Base-by-base conservation (phyloP, 202 grass and related monocot genomes). In the Panicum virgatum region DNA sequence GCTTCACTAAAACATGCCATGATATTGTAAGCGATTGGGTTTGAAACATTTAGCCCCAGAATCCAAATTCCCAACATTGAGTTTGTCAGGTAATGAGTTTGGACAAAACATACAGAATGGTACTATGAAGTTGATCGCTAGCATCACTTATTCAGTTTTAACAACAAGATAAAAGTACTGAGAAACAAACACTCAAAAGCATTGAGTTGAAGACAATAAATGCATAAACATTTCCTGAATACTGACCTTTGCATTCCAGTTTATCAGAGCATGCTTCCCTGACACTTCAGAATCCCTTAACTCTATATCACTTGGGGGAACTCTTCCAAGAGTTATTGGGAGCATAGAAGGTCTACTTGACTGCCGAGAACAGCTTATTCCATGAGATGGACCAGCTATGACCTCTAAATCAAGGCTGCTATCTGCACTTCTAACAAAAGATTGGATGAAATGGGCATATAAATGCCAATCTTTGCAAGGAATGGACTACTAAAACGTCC, bases 251-350 rank as follows among this genome's bases (percentile, higher is more conserved):
- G 62, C 25, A 39, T 97, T 97, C 88, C 88, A 97, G 59, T 85
- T 94, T 80, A 97, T 91, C 69, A 22, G 43, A 76, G 94, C 94
- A 93, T 97, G 94, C 62, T 86, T 97, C 75, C 89, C 89, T 62
- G 94, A 97, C 39, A 97, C 94, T 73, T 97, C 91, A 47, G 94
- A 86, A 73, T 94, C 94, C 77, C 88, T 90, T 46, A 97, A 81
- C 25, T 91, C 30, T 51, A 97, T 62, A 80, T 87, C 88, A 83
- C 80, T 91, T 73, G 94, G 86, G 12, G 89, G 79, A 67, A 97
- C 87, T 48, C 94, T 91, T 62, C 94, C 94, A 80, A 97, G 83
- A 66, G 87, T 94, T 34, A 97, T 74, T 19, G 82, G 72, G 12
- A 77, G 77, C 66, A 59, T 81, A 65, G 65, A 82, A 69, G 66